Conservation (phyloP, 345 rosid species). For the Mangifera indica region DNA sequence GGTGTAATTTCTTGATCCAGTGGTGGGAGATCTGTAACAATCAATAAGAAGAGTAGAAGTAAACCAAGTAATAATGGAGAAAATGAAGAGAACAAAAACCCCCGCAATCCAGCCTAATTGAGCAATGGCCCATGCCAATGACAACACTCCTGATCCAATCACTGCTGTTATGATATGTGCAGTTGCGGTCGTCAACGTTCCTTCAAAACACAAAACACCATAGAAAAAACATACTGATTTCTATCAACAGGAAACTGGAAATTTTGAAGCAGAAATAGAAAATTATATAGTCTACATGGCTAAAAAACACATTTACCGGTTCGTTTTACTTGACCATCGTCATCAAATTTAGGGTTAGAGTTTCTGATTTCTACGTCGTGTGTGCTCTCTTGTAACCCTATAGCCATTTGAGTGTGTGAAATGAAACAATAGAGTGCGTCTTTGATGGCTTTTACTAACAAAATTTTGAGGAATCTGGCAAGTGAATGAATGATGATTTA, state of each 20-base stretch:
- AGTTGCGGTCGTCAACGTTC: conserved; percentile 74
- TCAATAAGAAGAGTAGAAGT: conserved; percentile 77
- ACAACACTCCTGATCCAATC: conserved; percentile 83
- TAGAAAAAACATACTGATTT: not conserved
- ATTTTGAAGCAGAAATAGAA: not conserved
- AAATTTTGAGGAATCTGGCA: not conserved
- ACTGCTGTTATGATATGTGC: conserved; percentile 93
- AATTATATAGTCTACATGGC: too few species aligned
- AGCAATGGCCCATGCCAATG: conserved; percentile 80
- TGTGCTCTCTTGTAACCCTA: conserved; percentile 29
- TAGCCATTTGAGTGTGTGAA: conserved; percentile 19
- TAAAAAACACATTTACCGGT: conserved; percentile 39
- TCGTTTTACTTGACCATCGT: conserved; percentile 68
- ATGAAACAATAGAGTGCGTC: not conserved
- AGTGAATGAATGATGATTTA: not conserved
- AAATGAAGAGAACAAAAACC: conserved; percentile 48
- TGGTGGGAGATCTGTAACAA: conserved; percentile 31
- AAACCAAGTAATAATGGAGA: conserved; percentile 66
- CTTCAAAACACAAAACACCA: conserved; percentile 29
- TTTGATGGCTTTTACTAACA: too few species aligned
- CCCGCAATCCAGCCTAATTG: conserved; percentile 91
- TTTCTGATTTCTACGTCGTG: conserved; percentile 32
- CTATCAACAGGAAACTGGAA: not conserved
- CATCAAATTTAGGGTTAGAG: conserved; percentile 47
- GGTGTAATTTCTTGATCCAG: conserved; percentile 48